Evolutionary conservation across 768 basidiomycete genomes (phyloP).

Genomic region (Auriscalpium vulgare): DNA sequence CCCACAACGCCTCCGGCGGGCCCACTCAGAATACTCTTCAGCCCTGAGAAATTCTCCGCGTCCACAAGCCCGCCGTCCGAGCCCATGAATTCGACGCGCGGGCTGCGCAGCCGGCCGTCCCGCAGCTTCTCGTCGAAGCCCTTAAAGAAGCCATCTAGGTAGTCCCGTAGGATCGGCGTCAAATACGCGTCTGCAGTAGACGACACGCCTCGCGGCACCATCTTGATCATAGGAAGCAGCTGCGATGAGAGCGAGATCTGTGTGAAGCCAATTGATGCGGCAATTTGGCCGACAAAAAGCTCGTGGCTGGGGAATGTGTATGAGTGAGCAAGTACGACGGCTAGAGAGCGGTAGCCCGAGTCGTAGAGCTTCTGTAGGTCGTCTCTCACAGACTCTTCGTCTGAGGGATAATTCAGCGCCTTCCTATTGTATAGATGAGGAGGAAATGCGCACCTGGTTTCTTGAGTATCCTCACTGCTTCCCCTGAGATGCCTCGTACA

Average conservation of each 20-base stretch:
- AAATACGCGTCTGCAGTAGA: constrained; percentile 94
- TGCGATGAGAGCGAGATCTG: constrained; percentile 86
- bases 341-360: constrained; percentile 81
- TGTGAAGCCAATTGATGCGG: constrained; percentile 74
- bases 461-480: constrained; percentile 78
- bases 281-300: constrained; percentile 58
- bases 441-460: constrained; percentile 46
- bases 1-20: constrained; percentile 97
- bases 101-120: constrained; percentile 48
- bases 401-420: constrained; percentile 25
- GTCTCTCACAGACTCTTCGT: constrained; percentile 40
- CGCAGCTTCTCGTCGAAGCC: constrained; percentile 76
- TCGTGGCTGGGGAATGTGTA: constrained; percentile 91
- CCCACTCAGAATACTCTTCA: constrained; percentile 89
- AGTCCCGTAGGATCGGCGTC: constrained; percentile 77
- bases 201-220: constrained; percentile 88
- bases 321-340: constrained; percentile 86
- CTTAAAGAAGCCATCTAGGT: constrained; percentile 85
- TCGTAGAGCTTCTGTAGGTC: constrained; percentile 69
- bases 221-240: constrained; percentile 91
- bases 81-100: constrained; percentile 91
- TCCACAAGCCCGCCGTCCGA: constrained; percentile 86
- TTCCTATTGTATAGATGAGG: neutral
- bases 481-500: constrained; percentile 77
- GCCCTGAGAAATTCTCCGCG: constrained; percentile 76